phyloP scores from a whole-genome alignment of 2,329 filamentous ascomycete genomes.

The Aureobasidium mangrovei region DNA sequence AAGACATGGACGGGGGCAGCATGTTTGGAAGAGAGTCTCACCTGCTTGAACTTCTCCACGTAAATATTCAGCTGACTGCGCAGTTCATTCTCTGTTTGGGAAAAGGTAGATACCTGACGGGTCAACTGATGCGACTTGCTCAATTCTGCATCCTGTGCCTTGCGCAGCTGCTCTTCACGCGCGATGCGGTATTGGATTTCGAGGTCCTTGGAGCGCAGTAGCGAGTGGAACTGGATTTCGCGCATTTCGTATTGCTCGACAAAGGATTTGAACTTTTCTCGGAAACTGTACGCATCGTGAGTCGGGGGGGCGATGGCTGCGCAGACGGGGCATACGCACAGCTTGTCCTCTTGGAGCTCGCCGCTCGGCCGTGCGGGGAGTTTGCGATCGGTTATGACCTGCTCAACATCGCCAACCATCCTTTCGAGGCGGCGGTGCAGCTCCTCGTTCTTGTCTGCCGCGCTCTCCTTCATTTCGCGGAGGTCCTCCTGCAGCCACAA shows the following conservation, averaged over 20 bases:
- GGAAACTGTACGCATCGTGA: constrained; percentile 33
- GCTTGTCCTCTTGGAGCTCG: constrained; percentile 80
- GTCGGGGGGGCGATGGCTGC: neutral
- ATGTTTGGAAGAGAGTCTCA: constrained; percentile 35
- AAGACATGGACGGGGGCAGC: constrained; percentile 7
- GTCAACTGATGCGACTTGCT: constrained; percentile 77
- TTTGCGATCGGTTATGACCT: constrained; percentile 79
- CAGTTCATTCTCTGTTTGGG: constrained; percentile 89
- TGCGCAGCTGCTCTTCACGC: constrained; percentile 82
- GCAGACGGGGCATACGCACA: constrained; percentile 43
- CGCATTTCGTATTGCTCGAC: constrained; percentile 95
- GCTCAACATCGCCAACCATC: constrained; percentile 75
- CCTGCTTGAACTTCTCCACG: constrained; percentile 99
- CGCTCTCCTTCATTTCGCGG: constrained; percentile 76
- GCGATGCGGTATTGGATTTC: constrained; percentile 90
- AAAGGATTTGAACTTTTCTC: constrained; percentile 85
- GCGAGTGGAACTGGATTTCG: constrained; percentile 85
- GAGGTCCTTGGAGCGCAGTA: constrained; percentile 88
- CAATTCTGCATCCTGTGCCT: constrained; percentile 73
- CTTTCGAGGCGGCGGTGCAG: constrained; percentile 79
- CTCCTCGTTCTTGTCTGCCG: constrained; percentile 71
- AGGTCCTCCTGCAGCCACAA: constrained; percentile 66
- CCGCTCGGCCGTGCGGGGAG: constrained; percentile 71
- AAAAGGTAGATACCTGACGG: constrained; percentile 86
- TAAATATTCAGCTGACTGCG: constrained; percentile 95